Evolutionary conservation across 2,329 filamentous ascomycete species (phyloP).

Genomic region (Exophiala dermatitidis): DNA sequence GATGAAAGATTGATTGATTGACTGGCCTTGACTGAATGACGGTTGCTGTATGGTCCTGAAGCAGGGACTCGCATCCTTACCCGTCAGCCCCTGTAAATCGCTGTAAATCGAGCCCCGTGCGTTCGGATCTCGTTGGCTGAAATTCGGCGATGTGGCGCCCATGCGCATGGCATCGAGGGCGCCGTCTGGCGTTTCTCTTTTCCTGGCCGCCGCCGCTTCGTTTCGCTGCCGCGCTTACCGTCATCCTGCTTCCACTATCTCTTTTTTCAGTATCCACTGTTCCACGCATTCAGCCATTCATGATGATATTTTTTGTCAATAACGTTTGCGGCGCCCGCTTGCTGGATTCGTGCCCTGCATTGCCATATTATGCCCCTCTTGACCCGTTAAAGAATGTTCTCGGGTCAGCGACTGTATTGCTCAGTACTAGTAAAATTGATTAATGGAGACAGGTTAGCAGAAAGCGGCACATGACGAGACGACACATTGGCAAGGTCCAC

Average conservation of each 20-base stretch:
- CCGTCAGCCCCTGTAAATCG: not conserved
- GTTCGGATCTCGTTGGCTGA: not conserved
- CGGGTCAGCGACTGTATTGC: no score
- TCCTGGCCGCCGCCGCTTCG: not conserved
- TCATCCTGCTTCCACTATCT: not conserved
- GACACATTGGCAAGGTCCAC: no score
- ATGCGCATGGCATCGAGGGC: not conserved
- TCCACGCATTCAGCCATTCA: not conserved
- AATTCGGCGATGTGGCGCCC: not conserved
- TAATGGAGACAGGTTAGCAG: no score
- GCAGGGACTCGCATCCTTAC: not conserved
- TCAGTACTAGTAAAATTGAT: no score
- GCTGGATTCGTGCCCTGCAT: no score
- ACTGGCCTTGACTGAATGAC: no score
- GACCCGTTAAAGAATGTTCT: no score
- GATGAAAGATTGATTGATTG: no score
- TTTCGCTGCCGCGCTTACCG: not conserved
- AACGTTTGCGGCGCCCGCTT: no score
- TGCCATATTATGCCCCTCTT: no score
- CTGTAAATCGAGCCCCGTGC: not conserved
- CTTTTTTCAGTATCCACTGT: not conserved
- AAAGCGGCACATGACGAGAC: no score
- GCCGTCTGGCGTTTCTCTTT: not conserved
- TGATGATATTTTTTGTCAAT: not conserved
- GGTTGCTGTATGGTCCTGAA: no score